Evolutionary conservation across 2,329 filamentous ascomycete genomes (phyloP).

Genomic region (Colletotrichum truncatum): DNA sequence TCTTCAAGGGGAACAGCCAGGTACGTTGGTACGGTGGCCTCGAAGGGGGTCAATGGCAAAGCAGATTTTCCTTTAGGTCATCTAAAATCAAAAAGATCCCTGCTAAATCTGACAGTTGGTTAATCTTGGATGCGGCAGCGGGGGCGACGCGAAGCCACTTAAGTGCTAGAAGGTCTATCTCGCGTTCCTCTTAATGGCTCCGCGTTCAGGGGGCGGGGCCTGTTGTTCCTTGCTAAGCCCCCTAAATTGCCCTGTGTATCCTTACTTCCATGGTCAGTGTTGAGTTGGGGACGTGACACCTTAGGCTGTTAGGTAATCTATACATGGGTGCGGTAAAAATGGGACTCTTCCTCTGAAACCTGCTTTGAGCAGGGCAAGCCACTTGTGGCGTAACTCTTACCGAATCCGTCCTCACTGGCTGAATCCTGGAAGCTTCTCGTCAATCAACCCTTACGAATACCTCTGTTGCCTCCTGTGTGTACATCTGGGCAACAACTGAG

Average conservation of each 20-base stretch:
- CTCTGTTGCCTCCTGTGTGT: slow-evolving; percentile 22
- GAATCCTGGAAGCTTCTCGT: slow-evolving; percentile 24
- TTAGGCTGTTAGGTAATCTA: background rate
- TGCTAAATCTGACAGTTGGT: slow-evolving; percentile 23
- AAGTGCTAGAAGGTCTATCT: slow-evolving; percentile 13
- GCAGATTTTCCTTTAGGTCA: slow-evolving; percentile 28
- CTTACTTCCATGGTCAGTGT: background rate
- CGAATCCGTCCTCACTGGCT: slow-evolving; percentile 9
- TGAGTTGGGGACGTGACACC: background rate
- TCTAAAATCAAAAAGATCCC: slow-evolving; percentile 20
- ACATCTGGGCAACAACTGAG: no score
- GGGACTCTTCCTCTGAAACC: background rate
- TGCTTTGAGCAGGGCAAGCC: slow-evolving; percentile 7
- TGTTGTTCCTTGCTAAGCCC: slow-evolving; percentile 11
- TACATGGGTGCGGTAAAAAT: background rate
- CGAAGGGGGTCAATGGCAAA: slow-evolving; percentile 22
- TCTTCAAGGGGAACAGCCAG: slow-evolving; percentile 17
- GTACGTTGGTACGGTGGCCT: slow-evolving; percentile 6
- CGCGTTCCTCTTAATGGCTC: slow-evolving; percentile 24
- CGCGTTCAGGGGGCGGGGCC: slow-evolving; percentile 17
- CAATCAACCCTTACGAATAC: slow-evolving; percentile 19
- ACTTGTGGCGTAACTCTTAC: slow-evolving; percentile 11
- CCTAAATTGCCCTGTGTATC: slow-evolving; percentile 10
- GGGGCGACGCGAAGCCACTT: slow-evolving; percentile 22
- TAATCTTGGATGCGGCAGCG: slow-evolving; percentile 28